phyloP scores from a whole-genome alignment of 331 rosid genomes.

The Acacia concinna region DNA sequence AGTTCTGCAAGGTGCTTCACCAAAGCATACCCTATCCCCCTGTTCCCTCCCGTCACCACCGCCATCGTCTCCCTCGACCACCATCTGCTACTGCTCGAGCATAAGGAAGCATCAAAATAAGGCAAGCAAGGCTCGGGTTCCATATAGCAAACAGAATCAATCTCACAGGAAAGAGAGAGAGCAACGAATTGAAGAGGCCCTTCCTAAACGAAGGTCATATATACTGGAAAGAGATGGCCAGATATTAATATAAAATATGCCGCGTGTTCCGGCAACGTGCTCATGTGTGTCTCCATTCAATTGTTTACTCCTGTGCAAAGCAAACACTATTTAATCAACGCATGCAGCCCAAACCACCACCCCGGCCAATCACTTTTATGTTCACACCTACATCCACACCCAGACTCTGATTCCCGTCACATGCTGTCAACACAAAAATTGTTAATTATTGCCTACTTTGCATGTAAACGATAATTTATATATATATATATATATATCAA shows the following conservation, averaged over 20 bases:
- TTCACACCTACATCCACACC: background rate
- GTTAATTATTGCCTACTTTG: background rate
- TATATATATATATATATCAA: background rate
- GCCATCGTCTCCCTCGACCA: slow-evolving; percentile 80
- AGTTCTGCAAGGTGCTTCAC: slow-evolving; percentile 63
- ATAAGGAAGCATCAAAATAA: background rate
- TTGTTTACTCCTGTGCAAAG: background rate
- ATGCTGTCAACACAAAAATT: background rate
- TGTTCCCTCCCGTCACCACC: slow-evolving; percentile 88
- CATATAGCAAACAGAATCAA: background rate
- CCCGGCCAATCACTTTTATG: background rate
- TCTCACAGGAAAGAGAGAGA: background rate
- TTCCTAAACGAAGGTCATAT: background rate
- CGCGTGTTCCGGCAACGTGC: background rate
- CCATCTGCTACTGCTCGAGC: slow-evolving; percentile 48
- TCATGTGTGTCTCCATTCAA: background rate
- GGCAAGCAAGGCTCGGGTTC: slow-evolving; percentile 1
- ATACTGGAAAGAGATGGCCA: background rate
- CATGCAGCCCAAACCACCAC: background rate
- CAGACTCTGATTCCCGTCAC: background rate
- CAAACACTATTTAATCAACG: background rate
- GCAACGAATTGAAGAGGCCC: background rate
- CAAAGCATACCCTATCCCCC: slow-evolving; percentile 80
- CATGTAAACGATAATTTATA: background rate
- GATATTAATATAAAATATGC: background rate